Evolutionary conservation across 2,329 filamentous ascomycete genomes (phyloP).

Genomic region (Exophiala viscosa): DNA sequence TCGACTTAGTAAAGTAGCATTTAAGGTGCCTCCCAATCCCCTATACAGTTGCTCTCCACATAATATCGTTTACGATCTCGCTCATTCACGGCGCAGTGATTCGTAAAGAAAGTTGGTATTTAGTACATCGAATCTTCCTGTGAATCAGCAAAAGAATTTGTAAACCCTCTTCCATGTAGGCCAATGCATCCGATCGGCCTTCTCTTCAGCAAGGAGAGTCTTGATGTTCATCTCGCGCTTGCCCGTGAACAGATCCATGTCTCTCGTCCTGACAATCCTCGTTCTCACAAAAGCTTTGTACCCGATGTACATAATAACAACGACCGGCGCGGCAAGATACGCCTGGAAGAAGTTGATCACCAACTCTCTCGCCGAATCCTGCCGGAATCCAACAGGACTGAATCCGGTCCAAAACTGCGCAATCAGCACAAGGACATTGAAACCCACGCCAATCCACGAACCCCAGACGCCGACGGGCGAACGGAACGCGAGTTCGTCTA

Average conservation of each 20-base stretch:
- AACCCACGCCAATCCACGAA: conserved; percentile 58
- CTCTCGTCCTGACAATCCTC: conserved; percentile 59
- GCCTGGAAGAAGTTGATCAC: conserved; percentile 32
- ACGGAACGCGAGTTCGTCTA: conserved; percentile 64
- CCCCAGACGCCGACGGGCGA: conserved; percentile 59
- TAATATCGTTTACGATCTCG: too few species aligned
- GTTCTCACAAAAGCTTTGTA: conserved; percentile 77
- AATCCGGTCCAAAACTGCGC: conserved; percentile 46
- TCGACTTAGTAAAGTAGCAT: too few species aligned
- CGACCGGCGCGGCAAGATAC: conserved; percentile 32
- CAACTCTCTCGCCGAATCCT: conserved; percentile 19
- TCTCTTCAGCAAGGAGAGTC: conserved; percentile 73
- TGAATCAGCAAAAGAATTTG: conserved; percentile 63
- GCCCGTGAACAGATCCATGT: conserved; percentile 86
- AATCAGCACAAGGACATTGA: conserved; percentile 53
- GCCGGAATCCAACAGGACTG: conserved; percentile 25
- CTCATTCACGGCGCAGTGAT: too few species aligned
- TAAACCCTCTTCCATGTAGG: conserved; percentile 73
- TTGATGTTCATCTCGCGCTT: conserved; percentile 79
- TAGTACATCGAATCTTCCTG: neutral
- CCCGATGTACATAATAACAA: conserved; percentile 55
- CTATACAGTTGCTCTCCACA: too few species aligned
- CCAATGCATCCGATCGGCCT: conserved; percentile 68
- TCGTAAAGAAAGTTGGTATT: too few species aligned
- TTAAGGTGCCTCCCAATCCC: too few species aligned